phyloP scores from a whole-genome alignment of 768 basidiomycete species.

The Rhizopogon vulgaris region DNA sequence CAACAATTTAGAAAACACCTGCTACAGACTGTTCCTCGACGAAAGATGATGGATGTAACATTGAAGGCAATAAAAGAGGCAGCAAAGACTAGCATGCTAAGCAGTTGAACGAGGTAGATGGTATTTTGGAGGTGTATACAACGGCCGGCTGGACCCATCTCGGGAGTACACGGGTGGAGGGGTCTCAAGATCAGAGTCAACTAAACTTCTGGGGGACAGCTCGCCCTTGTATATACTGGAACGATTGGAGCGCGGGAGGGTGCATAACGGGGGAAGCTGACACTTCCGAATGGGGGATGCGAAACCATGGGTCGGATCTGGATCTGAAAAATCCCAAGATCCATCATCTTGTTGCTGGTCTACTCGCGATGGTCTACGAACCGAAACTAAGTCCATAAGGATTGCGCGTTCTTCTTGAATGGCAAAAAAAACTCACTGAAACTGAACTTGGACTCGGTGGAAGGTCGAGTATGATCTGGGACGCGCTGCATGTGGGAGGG shows the following conservation, averaged over 20 bases:
- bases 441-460: slow-evolving; percentile 20
- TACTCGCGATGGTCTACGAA: slow-evolving; percentile 20
- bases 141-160: slow-evolving; percentile 6
- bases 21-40: not conserved
- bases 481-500: not conserved
- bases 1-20: not conserved
- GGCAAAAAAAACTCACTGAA: slow-evolving; percentile 15
- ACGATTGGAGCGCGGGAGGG: slow-evolving; percentile 7
- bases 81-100: not conserved
- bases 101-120: not conserved
- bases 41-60: not conserved
- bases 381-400: slow-evolving; percentile 2
- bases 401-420: not conserved
- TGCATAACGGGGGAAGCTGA: not conserved
- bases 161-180: slow-evolving; percentile 23
- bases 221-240: slow-evolving; percentile 20
- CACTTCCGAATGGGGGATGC: slow-evolving; percentile 1
- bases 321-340: slow-evolving; percentile 27
- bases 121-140: slow-evolving; percentile 1
- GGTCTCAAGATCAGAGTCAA: slow-evolving; percentile 12
- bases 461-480: slow-evolving; percentile 15
- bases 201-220: not conserved
- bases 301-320: slow-evolving; percentile 8
- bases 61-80: not conserved
- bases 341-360: slow-evolving; percentile 11